phyloP scores from a whole-genome alignment of 1,284 basidiomycete species.

The Tremellales sp. region DNA sequence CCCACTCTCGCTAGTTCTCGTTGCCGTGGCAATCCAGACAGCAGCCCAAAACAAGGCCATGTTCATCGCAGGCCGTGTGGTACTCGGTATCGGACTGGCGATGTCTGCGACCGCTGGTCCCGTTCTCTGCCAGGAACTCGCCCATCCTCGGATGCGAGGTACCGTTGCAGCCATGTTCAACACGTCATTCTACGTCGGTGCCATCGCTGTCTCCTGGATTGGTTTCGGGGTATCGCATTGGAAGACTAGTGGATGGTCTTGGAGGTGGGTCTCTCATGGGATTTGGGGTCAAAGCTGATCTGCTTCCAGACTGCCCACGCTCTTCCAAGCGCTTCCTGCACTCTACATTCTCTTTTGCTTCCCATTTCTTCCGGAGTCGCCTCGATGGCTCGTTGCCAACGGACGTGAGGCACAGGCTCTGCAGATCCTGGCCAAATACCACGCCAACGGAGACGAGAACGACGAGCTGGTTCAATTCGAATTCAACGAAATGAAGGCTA shows the following conservation, averaged over 20 bases:
- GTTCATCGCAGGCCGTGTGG: slow-evolving; percentile 15
- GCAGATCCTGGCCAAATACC: slow-evolving; percentile 34
- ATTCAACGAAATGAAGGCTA: slow-evolving; percentile 12
- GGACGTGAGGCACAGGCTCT: slow-evolving; percentile 39
- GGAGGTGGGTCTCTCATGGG: not conserved
- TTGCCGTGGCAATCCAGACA: slow-evolving; percentile 6
- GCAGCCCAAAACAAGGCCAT: slow-evolving; percentile 19
- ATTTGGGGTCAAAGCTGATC: slow-evolving; percentile 2
- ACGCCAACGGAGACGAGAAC: slow-evolving; percentile 19
- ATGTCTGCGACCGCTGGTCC: slow-evolving; percentile 8
- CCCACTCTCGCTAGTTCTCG: too few relatives aligned
- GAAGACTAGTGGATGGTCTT: not conserved
- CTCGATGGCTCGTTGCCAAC: slow-evolving; percentile 46
- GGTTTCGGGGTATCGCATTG: slow-evolving; percentile 1
- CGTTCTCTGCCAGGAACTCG: slow-evolving; percentile 21
- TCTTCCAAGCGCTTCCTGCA: slow-evolving; percentile 13
- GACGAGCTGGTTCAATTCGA: slow-evolving; percentile 15
- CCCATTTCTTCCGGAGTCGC: slow-evolving; percentile 40
- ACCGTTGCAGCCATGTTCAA: slow-evolving; percentile 17
- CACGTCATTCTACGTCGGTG: slow-evolving; percentile 17
- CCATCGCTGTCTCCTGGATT: slow-evolving; percentile 8
- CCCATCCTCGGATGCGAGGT: slow-evolving; percentile 26
- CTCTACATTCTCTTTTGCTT: slow-evolving; percentile 15
- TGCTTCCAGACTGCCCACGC: slow-evolving; percentile 10
- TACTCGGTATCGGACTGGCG: slow-evolving; percentile 1